Percentiles rank a stretch among this genome's conserved stretches.
These are phyloP conservation scores for Sporothrix variecibatus DNA, from an alignment of 2,329 filamentous ascomycete species.

Conservation along the genomic window DNA sequence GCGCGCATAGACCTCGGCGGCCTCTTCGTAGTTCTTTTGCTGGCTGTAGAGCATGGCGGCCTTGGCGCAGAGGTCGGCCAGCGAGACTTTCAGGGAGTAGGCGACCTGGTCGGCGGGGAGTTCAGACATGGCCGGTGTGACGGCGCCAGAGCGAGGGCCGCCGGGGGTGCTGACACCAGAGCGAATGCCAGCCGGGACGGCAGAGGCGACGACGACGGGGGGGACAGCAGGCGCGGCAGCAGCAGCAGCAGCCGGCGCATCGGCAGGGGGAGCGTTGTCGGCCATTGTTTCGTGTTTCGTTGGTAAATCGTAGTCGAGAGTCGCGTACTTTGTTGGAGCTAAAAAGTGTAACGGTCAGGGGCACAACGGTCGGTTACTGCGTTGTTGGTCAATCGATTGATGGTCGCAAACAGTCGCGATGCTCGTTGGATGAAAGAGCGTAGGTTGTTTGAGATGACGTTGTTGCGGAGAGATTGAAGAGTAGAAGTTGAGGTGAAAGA, in stretches of 20 bases:
- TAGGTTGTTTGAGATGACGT: background rate
- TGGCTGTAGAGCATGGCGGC: constrained; percentile 84
- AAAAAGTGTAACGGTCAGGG: background rate
- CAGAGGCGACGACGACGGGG: constrained; percentile 25
- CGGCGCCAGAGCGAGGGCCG: constrained; percentile 36
- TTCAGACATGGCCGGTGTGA: constrained; percentile 38
- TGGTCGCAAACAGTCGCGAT: background rate
- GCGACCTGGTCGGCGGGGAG: constrained; percentile 40
- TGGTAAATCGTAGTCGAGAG: background rate
- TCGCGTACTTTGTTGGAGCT: background rate
- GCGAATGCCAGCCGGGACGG: constrained; percentile 22
- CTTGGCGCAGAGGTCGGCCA: constrained; percentile 76
- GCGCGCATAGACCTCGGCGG: constrained; percentile 83
- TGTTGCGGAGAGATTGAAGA: background rate
- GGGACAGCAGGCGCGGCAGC: background rate
- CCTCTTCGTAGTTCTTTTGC: constrained; percentile 77
- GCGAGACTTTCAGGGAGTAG: constrained; percentile 56
- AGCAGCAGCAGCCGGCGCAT: background rate
- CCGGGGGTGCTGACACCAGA: constrained; percentile 36
- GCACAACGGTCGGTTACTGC: background rate
- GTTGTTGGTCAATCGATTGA: background rate
- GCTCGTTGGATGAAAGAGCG: background rate
- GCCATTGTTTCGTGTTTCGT: constrained; percentile 24
- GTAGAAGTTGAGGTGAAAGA: background rate
- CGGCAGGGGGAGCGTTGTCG: constrained; percentile 23